These are phyloP conservation scores for Colletotrichum karsti DNA, from an alignment of 2,329 filamentous ascomycete genomes.

Conservation along the genomic window DNA sequence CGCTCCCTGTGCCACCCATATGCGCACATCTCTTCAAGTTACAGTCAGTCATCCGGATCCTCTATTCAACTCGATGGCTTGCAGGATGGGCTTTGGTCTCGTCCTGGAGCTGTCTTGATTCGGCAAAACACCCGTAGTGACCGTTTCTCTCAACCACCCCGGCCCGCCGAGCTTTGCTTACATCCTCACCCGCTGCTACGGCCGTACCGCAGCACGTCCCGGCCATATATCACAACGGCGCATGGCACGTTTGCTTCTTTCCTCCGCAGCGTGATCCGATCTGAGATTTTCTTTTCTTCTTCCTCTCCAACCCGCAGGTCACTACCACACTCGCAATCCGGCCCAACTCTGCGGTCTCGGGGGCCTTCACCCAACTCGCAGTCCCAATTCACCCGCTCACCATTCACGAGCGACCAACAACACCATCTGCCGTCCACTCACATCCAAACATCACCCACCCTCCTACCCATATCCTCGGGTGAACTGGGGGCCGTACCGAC, in stretches of 20 bases:
- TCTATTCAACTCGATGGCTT: neutral
- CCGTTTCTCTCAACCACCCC: neutral
- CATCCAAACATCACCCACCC: neutral
- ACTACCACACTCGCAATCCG: neutral
- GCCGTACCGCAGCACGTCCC: conserved; percentile 18
- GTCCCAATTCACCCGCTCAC: neutral
- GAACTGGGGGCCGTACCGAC: neutral
- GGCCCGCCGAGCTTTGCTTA: neutral
- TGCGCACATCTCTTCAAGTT: neutral
- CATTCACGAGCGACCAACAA: neutral
- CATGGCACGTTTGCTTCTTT: neutral
- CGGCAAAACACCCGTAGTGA: neutral
- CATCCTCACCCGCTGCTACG: conserved; percentile 5
- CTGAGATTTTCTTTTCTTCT: neutral
- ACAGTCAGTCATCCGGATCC: neutral
- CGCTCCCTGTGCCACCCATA: neutral
- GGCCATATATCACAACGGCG: neutral
- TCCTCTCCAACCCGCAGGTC: no score
- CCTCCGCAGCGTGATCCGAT: neutral
- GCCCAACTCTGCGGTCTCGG: neutral
- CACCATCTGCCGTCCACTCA: neutral
- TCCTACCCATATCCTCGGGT: neutral
- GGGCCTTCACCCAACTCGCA: neutral
- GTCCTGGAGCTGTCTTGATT: conserved; percentile 2
- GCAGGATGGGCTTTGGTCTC: neutral